Conservation (phyloP, 2,329 filamentous ascomycete species). For the Whalleya microplaca region DNA sequence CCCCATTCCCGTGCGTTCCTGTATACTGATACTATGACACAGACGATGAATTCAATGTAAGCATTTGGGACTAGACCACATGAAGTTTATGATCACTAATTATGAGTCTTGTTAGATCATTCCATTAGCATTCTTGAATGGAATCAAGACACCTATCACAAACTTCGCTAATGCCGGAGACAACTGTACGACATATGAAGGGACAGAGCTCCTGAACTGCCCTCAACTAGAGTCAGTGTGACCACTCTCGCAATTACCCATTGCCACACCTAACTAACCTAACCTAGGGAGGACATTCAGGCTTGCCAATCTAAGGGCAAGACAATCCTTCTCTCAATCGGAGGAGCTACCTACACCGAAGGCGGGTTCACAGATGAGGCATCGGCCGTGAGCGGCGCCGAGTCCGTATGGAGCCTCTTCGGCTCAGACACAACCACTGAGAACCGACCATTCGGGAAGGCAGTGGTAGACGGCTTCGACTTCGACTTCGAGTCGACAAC, state of each 20-base stretch:
- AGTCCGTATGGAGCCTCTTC: constrained; percentile 72
- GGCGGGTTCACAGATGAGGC: constrained; percentile 62
- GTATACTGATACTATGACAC: constrained; percentile 19
- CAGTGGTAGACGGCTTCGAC: constrained; percentile 74
- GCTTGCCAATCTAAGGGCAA: constrained; percentile 69
- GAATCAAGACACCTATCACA: constrained; percentile 56
- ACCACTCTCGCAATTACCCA: constrained; percentile 4
- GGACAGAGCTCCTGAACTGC: constrained; percentile 63
- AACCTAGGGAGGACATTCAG: constrained; percentile 51
- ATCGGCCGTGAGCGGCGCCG: constrained; percentile 59
- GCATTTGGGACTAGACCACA: constrained; percentile 12
- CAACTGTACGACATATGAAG: constrained; percentile 61
- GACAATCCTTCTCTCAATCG: constrained; percentile 73
- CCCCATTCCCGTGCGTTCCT: not conserved
- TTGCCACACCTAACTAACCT: not conserved
- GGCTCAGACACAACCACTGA: constrained; percentile 56
- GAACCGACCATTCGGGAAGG: constrained; percentile 68
- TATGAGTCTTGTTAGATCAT: constrained; percentile 54
- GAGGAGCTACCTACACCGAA: constrained; percentile 71
- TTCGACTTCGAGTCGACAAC: constrained; percentile 71
- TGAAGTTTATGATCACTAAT: constrained; percentile 7
- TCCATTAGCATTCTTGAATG: constrained; percentile 64
- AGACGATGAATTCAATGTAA: constrained; percentile 53
- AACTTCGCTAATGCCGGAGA: constrained; percentile 70
- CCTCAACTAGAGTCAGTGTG: constrained; percentile 63